Base-by-base conservation (phyloP, 805 yeast species). In the Wickerhamiella kazuoi region DNA sequence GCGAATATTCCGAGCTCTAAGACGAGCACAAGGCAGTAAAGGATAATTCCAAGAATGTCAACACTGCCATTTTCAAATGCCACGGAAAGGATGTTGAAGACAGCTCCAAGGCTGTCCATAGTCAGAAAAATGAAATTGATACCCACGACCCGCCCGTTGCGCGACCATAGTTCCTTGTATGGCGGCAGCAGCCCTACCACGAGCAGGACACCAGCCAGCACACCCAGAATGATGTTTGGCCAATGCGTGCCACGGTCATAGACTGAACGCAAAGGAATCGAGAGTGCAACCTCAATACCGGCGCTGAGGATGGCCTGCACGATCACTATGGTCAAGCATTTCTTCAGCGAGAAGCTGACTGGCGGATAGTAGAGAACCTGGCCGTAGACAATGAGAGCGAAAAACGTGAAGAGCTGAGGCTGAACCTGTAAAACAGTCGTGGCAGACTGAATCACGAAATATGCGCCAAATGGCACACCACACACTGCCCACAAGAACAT, bases 181-280 rank as follows among this genome's bases (percentile, higher is more conserved):
- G 96, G 95, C 0, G 96, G 96, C 0, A 87, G 46, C 28, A 87
- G 64, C 0, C 97, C 97, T 2, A 69, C 53, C 0, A 79, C 90
- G 7, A 87, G 61, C 16, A 81, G 54, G 0, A 86, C 63, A 1
- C 90, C 72, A 0, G 96, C 94, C 15, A 82, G 44, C 21, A 81
- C 69, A 13, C 96, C 96, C 48, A 84, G 69, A 23, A 86, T 65
- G 26, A 83, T 57, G 48, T 74, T 65, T 2, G 96, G 95, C 93
- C 94, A 82, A 19, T 60, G 60, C 13, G 49, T 54, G 4, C 72
- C 77, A 6, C 68, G 63, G 21, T 57, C 57, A 46, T 70, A 63
- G 1, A 59, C 54, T 0, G 74, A 74, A 34, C 78, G 65, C 42
- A 86, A 62, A 61, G 87, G 79, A 11, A 82, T 46, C 14, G 79